Evolutionary conservation across 129 eudicot genomes (phyloP).

Genomic region (Flaveria bidentis): DNA sequence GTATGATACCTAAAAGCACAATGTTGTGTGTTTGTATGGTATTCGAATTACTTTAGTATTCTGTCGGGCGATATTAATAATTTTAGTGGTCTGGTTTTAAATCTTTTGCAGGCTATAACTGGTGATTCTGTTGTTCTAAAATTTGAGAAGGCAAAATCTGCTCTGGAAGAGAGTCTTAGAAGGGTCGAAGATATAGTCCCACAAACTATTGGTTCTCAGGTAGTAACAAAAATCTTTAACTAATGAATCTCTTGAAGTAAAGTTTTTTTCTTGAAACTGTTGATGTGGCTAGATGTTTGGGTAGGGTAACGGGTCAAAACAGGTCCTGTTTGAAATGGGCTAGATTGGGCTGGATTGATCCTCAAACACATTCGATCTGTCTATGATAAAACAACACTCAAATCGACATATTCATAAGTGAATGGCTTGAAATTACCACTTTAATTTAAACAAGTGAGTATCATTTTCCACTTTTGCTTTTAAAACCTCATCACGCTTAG

Average conservation of each 20-base stretch:
- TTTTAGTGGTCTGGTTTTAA: not conserved
- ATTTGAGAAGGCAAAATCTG: slow-evolving; percentile 79
- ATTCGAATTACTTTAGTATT: too few relatives aligned
- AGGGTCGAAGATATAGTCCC: slow-evolving; percentile 95
- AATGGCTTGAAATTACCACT: not conserved
- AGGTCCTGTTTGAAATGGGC: not conserved
- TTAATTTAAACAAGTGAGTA: not conserved
- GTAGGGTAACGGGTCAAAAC: slow-evolving; percentile 5
- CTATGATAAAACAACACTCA: not conserved
- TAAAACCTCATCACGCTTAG: not conserved
- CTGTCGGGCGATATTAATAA: too few relatives aligned
- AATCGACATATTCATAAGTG: not conserved
- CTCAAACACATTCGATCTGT: not conserved
- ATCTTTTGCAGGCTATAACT: slow-evolving; percentile 74
- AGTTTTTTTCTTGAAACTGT: not conserved
- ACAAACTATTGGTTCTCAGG: slow-evolving; percentile 90
- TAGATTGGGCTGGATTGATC: not conserved
- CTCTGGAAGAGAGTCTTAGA: slow-evolving; percentile 71
- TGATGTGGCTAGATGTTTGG: not conserved
- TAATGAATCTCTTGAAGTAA: not conserved
- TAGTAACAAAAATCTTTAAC: slow-evolving; percentile 19
- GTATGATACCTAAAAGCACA: not conserved
- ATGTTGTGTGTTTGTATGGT: not conserved
- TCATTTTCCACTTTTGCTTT: not conserved
- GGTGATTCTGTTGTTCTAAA: slow-evolving; percentile 88